Percentiles rank a stretch among this genome's conserved stretches.
Evolutionary conservation across 1,139 yeast species (phyloP).

Genomic region (Pichia sp.): DNA sequence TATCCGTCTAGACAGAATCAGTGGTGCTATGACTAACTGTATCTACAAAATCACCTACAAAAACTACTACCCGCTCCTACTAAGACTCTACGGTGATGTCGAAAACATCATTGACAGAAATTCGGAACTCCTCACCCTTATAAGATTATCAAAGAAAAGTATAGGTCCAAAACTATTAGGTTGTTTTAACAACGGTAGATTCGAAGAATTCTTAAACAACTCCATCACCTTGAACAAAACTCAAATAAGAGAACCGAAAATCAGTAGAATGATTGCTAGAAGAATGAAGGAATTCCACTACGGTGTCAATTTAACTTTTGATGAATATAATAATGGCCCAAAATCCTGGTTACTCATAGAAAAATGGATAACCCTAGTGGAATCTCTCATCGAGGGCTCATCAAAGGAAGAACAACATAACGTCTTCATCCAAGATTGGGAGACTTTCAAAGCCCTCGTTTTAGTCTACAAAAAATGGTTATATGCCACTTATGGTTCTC

Average conservation of each 20-base stretch:
- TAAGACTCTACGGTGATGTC: constrained; percentile 91
- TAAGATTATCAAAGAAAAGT: constrained; percentile 68
- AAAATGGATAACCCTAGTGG: constrained; percentile 69
- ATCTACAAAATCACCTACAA: constrained; percentile 64
- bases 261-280: constrained; percentile 85
- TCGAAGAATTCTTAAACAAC: constrained; percentile 86
- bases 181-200: constrained; percentile 85
- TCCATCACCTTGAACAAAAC: constrained; percentile 71
- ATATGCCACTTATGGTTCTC: constrained; percentile 46
- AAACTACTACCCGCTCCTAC: constrained; percentile 45
- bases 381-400: constrained; percentile 36
- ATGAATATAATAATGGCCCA: constrained; percentile 58
- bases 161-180: constrained; percentile 92
- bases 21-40: constrained; percentile 93
- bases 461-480: constrained; percentile 63
- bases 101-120: constrained; percentile 86
- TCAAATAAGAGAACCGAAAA: constrained; percentile 72
- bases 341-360: constrained; percentile 66
- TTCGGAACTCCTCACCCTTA: constrained; percentile 68
- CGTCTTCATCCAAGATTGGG: constrained; percentile 50
- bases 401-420: constrained; percentile 38
- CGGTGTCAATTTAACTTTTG: constrained; percentile 62
- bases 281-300: constrained; percentile 94
- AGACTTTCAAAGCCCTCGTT: constrained; percentile 46
- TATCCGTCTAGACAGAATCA: constrained; percentile 60